These are phyloP conservation scores for Fusarium coffeatum DNA, from an alignment of 2,329 filamentous ascomycete genomes.

Conservation along the genomic window DNA sequence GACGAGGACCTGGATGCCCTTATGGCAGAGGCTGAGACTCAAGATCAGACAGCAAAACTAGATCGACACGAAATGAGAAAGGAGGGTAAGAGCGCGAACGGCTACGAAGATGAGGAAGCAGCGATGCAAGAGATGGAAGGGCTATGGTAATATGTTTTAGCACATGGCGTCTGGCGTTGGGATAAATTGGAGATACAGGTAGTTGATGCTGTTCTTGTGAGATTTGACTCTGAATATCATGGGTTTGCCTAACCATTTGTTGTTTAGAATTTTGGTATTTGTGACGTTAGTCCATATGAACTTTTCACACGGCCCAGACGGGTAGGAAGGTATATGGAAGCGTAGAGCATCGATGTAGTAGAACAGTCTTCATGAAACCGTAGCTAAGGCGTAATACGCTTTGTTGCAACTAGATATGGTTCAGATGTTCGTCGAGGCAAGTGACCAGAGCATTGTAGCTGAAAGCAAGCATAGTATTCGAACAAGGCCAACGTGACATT, in stretches of 20 bases:
- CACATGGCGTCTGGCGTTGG: constrained; percentile 8
- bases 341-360: neutral
- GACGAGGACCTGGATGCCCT: constrained; percentile 64
- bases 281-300: neutral
- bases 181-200: neutral
- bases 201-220: neutral
- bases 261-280: neutral
- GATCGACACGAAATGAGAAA: neutral
- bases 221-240: neutral
- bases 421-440: neutral
- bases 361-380: neutral
- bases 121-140: constrained; percentile 74
- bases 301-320: neutral
- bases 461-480: neutral
- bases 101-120: constrained; percentile 73
- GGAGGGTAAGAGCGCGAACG: constrained; percentile 41
- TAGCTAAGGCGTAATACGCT: neutral
- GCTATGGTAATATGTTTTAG: constrained; percentile 55
- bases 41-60: constrained; percentile 22
- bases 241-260: too few species aligned
- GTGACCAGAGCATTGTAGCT: neutral
- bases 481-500: neutral
- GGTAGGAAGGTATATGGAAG: neutral
- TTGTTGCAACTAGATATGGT: neutral
- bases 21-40: constrained; percentile 62